A percentile compares a stretch with the other conserved stretches of the same genome.
phyloP scores from a whole-genome alignment of 495 filamentous ascomycete species.

The Amorphotheca resinae region DNA sequence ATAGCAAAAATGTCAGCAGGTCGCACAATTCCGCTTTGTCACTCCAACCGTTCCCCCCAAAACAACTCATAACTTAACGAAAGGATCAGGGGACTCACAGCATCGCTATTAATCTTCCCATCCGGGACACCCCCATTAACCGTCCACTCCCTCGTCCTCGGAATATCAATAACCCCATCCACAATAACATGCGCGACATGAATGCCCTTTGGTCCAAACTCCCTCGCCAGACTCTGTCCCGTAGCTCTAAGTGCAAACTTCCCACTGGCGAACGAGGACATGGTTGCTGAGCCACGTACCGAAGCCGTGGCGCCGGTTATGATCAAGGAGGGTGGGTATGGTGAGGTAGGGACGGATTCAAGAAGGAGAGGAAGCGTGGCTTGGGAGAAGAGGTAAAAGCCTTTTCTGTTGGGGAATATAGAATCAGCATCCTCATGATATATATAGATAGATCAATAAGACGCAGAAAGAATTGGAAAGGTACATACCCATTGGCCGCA shows the following conservation, averaged over 20 bases:
- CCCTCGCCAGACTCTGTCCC: slow-evolving; percentile 64
- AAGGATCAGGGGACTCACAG: slow-evolving; percentile 43
- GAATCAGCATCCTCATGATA: neutral
- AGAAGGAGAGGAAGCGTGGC: slow-evolving; percentile 60
- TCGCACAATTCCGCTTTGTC: neutral
- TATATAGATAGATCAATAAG: neutral
- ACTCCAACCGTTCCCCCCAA: neutral
- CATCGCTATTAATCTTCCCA: slow-evolving; percentile 67
- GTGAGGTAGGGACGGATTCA: slow-evolving; percentile 31
- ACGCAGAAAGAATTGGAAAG: neutral
- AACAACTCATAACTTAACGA: neutral
- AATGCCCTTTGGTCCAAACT: slow-evolving; percentile 82
- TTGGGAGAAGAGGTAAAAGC: slow-evolving; percentile 71
- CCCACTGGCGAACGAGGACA: slow-evolving; percentile 59
- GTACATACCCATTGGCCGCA: slow-evolving; percentile 45
- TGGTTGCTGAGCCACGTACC: slow-evolving; percentile 56
- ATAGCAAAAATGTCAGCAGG: slow-evolving; percentile 11
- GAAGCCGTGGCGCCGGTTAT: slow-evolving; percentile 85
- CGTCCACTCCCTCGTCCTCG: slow-evolving; percentile 47
- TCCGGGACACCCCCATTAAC: slow-evolving; percentile 48
- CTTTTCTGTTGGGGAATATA: slow-evolving; percentile 35
- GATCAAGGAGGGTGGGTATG: slow-evolving; percentile 66
- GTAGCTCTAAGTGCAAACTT: slow-evolving; percentile 77
- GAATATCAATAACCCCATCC: slow-evolving; percentile 82
- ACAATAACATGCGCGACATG: slow-evolving; percentile 81